Percentiles rank a stretch among this genome's conserved stretches.
Evolutionary conservation across 164 flowering plant species (phyloP).

Genomic region (Liquidambar formosana): DNA sequence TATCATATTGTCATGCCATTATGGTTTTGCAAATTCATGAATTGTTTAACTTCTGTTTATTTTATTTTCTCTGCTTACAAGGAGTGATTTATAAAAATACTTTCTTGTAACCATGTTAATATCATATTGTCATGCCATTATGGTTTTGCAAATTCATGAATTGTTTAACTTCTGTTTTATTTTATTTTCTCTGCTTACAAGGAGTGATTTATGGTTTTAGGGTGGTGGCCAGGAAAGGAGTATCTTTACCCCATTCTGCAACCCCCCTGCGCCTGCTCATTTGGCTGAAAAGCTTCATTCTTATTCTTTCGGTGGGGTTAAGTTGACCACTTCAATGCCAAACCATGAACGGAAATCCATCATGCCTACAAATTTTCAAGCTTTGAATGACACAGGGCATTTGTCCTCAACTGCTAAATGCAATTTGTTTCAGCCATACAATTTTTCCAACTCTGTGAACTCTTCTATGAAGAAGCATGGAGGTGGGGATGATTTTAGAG

Average conservation of each 20-base stretch:
- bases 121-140: background rate
- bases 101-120: background rate
- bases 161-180: background rate
- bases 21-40: too few relatives aligned
- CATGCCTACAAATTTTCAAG: constrained; percentile 16
- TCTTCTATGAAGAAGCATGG: constrained; percentile 15
- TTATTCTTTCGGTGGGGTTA: constrained; percentile 17
- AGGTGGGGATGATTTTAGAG: constrained; percentile 21
- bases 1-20: background rate
- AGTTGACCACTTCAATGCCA: constrained; percentile 5
- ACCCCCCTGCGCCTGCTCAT: constrained; percentile 21
- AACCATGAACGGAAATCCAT: constrained; percentile 18
- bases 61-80: constrained; percentile 4
- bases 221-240: constrained; percentile 28
- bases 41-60: background rate
- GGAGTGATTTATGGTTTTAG: constrained; percentile 21
- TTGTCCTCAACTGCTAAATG: constrained; percentile 13
- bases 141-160: too few relatives aligned
- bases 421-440: constrained; percentile 15
- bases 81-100: too few relatives aligned
- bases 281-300: constrained; percentile 30
- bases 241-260: constrained; percentile 20
- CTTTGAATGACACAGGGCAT: constrained; percentile 6
- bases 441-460: constrained; percentile 18
- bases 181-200: background rate